These are phyloP conservation scores for Dryas alaskensis DNA, from an alignment of 306 rosid genomes.

Conservation along the genomic window DNA sequence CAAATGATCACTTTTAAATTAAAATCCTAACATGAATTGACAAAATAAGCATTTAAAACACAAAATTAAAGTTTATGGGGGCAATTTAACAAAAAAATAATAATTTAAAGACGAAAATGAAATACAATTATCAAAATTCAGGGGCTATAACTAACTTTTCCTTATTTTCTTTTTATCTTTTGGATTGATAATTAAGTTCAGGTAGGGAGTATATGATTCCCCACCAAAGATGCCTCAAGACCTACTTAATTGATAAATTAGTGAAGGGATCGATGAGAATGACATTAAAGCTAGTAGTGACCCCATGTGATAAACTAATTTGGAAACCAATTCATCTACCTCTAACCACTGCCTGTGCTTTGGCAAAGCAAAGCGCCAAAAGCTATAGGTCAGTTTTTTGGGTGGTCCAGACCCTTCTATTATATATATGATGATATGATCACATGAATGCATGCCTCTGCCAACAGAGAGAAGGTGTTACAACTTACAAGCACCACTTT, in stretches of 20 bases:
- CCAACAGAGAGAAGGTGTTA: not conserved
- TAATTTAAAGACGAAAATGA: too few relatives aligned
- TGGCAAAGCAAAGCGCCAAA: constrained; percentile 40
- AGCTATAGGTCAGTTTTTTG: constrained; percentile 29
- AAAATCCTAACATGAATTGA: too few relatives aligned
- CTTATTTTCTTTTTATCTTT: not conserved
- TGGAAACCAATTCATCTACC: constrained; percentile 22
- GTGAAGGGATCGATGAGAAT: constrained; percentile 8
- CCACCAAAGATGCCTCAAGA: constrained; percentile 11
- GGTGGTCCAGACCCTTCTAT: constrained; percentile 38
- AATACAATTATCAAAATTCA: too few relatives aligned
- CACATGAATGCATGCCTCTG: constrained; percentile 44
- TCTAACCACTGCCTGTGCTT: constrained; percentile 40
- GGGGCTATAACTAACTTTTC: not conserved
- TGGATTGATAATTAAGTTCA: not conserved
- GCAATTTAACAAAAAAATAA: too few relatives aligned
- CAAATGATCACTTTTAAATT: too few relatives aligned
- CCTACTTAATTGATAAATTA: not conserved
- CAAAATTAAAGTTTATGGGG: too few relatives aligned
- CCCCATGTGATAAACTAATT: constrained; percentile 37
- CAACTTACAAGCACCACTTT: too few relatives aligned
- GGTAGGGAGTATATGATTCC: not conserved
- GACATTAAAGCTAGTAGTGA: constrained; percentile 21
- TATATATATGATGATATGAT: constrained; percentile 31
- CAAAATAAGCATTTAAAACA: too few relatives aligned